Conservation (phyloP, 495 filamentous ascomycete species). For the Hamigera avellanea region DNA sequence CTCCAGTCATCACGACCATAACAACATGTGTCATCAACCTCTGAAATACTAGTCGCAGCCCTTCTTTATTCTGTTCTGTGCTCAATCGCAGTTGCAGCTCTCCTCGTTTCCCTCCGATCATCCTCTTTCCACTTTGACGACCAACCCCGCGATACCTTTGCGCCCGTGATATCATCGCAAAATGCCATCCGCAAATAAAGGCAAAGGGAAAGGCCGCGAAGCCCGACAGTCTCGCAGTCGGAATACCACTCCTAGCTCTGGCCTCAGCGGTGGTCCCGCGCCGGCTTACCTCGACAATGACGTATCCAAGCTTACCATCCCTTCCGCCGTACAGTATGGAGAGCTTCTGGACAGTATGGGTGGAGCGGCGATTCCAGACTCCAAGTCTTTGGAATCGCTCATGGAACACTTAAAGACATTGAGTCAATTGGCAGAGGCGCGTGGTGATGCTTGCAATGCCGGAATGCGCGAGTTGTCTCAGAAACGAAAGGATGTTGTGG, state of each 20-base stretch:
- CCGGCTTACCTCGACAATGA: slow-evolving; percentile 49
- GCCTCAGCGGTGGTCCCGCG: slow-evolving; percentile 37
- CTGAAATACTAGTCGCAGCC: too few species aligned
- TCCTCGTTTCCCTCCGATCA: too few species aligned
- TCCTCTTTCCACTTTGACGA: not conserved
- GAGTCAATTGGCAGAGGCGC: slow-evolving; percentile 50
- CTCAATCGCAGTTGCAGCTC: too few species aligned
- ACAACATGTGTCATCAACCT: too few species aligned
- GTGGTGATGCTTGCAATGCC: slow-evolving; percentile 52
- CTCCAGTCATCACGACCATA: too few species aligned
- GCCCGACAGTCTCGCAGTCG: slow-evolving; percentile 67
- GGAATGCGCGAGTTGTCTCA: slow-evolving; percentile 61
- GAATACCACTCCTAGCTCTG: slow-evolving; percentile 71
- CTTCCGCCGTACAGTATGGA: slow-evolving; percentile 50
- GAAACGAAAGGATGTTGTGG: slow-evolving; percentile 47
- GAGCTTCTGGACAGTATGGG: slow-evolving; percentile 60
- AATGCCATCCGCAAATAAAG: slow-evolving; percentile 48
- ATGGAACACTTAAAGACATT: slow-evolving; percentile 55
- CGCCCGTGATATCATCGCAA: slow-evolving; percentile 1
- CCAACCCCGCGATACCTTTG: not conserved
- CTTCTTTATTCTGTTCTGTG: too few species aligned
- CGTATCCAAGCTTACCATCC: slow-evolving; percentile 48
- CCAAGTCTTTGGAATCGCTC: slow-evolving; percentile 58
- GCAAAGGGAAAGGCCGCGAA: slow-evolving; percentile 62
- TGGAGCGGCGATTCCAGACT: slow-evolving; percentile 59